Evolutionary conservation across 805 yeast species (phyloP), one percentile per base, ranked within the genome.

Genomic region (Debaryomyces hansenii): DNA sequence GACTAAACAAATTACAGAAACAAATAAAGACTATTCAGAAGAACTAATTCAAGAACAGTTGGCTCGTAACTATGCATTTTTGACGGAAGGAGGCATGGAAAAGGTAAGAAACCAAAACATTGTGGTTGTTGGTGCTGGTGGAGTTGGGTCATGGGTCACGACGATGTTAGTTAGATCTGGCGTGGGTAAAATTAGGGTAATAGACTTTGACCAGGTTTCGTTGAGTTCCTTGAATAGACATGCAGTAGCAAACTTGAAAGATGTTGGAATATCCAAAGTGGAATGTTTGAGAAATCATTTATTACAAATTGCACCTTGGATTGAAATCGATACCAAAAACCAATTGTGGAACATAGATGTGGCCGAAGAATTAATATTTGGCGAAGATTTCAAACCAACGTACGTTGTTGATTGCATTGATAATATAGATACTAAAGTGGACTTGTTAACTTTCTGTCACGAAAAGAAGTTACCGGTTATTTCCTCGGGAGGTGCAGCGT

Each of bases 91-190:
- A 16, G 98, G 97, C 0, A 83, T 90, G 80, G 64, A 68, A 15
- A 81, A 80, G 48, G 79, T 94, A 14, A 81, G 96, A 45, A 67
- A 75, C 10, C 85, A 89, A 58, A 77, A 80, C 46, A 79, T 91
- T 2, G 87, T 90, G 1, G 87, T 92, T 12, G 83, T 82, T 27
- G 99, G 99, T 27, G 94, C 92, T 14, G 99, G 99, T 48, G 99
- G 99, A 48, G 99, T 94, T 35, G 99, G 99, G 2, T 91, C 97
- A 0, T 91, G 97, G 92, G 96, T 85, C 20, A 84, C 87, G 10
- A 85, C 96, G 9, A 89, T 95, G 87, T 75, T 94, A 46, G 86
- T 87, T 1, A 82, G 99, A 58, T 87, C 96, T 14, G 99, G 99
- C 12, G 84, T 91, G 34, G 84, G 86, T 16, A 78, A 80, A 48